Evolutionary conservation across 768 basidiomycete genomes (phyloP).

Genomic region (Lactarius indigo): DNA sequence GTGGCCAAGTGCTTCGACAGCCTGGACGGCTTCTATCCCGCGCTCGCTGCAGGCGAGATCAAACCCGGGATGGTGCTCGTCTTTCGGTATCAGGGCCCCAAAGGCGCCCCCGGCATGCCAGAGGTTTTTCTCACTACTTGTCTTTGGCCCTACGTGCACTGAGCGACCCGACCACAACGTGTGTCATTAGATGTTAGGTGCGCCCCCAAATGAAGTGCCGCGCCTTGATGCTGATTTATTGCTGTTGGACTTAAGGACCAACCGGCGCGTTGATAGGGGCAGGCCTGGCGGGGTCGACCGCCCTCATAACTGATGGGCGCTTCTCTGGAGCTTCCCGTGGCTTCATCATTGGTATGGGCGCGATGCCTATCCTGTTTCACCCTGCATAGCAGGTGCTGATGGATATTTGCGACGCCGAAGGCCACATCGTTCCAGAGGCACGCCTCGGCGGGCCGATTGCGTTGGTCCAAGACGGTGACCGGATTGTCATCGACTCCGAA

Average conservation of each 20-base stretch:
- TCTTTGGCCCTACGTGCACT: neutral
- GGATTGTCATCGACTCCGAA: slow-evolving; percentile 68
- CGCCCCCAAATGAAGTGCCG: neutral
- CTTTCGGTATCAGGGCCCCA: slow-evolving; percentile 87
- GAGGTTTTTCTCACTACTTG: slow-evolving; percentile 42
- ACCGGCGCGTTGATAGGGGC: slow-evolving; percentile 84
- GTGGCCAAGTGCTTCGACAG: slow-evolving; percentile 50
- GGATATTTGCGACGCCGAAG: slow-evolving; percentile 34
- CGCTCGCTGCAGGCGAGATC: slow-evolving; percentile 71
- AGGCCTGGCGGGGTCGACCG: slow-evolving; percentile 72
- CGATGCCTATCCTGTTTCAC: neutral
- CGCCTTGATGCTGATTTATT: neutral
- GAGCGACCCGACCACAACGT: neutral
- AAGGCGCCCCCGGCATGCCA: slow-evolving; percentile 91
- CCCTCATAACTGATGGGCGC: slow-evolving; percentile 84
- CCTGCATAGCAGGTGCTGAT: neutral
- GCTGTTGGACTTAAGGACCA: slow-evolving; percentile 45
- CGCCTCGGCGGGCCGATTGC: slow-evolving; percentile 84
- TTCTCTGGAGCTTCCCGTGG: slow-evolving; percentile 81
- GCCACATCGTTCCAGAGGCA: slow-evolving; percentile 63
- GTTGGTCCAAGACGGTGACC: slow-evolving; percentile 79
- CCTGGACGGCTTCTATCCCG: slow-evolving; percentile 66
- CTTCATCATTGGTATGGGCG: slow-evolving; percentile 50
- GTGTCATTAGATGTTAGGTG: slow-evolving; percentile 43
- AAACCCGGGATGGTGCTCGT: slow-evolving; percentile 72